Evolutionary conservation across 208 protist genomes (phyloP).

Genomic region (Trypanosoma caninum): DNA sequence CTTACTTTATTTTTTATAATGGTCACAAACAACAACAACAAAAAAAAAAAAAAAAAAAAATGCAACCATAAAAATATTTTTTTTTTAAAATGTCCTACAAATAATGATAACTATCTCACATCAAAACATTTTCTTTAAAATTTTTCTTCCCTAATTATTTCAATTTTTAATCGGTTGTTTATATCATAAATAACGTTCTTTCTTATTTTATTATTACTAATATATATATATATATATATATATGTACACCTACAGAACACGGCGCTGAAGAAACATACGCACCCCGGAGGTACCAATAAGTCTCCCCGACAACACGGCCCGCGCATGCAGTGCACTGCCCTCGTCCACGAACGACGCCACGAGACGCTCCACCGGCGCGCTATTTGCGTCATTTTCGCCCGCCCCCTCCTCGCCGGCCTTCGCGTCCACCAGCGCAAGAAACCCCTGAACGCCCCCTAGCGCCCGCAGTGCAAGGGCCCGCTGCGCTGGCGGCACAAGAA

Average conservation of each 20-base stretch:
- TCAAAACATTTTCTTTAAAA: no score
- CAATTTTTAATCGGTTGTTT: no score
- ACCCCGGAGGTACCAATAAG: constrained; percentile 68
- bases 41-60: constrained; percentile 3
- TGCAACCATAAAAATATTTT: neutral
- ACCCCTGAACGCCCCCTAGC: constrained; percentile 59
- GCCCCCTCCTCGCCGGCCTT: constrained; percentile 13
- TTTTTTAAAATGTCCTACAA: neutral
- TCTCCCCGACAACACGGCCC: constrained; percentile 75
- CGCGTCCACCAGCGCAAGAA: constrained; percentile 54
- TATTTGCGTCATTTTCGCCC: neutral
- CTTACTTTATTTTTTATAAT: no score
- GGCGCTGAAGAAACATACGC: constrained; percentile 75
- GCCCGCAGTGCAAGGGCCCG: constrained; percentile 47
- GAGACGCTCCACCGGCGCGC: neutral
- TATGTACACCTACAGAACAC: neutral
- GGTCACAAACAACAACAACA: neutral
- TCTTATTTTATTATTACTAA: neutral
- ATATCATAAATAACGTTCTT: no score
- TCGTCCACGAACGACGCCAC: constrained; percentile 81
- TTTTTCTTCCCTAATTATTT: no score
- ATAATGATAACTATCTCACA: no score
- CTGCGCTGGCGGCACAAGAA: constrained; percentile 45
- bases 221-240: neutral
- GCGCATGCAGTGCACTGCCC: constrained; percentile 74